phyloP scores from a whole-genome alignment of 1,139 yeast species.

The Debaryomycetaceae sp. region DNA sequence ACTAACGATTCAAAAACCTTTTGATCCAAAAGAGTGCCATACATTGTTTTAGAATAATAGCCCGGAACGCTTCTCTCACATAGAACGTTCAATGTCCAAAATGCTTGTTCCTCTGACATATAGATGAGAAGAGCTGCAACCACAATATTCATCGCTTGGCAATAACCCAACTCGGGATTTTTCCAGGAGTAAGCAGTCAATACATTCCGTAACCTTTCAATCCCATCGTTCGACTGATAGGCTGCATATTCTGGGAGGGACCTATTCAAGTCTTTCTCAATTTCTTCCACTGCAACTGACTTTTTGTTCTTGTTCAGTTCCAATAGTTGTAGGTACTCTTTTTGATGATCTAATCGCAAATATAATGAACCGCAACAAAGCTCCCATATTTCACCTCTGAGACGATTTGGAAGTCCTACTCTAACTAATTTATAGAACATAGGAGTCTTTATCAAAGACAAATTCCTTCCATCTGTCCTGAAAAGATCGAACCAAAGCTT shows the following conservation, averaged over 20 bases:
- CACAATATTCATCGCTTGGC: conserved; percentile 99
- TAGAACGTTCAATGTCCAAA: conserved; percentile 82
- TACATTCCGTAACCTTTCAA: conserved; percentile 77
- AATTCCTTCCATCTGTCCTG: conserved; percentile 76
- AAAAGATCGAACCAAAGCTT: conserved; percentile 93
- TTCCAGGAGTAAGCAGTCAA: conserved; percentile 95
- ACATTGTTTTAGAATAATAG: conserved; percentile 95
- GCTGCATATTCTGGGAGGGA: conserved; percentile 96
- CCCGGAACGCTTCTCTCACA: conserved; percentile 92
- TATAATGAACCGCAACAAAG: conserved; percentile 84
- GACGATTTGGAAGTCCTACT: conserved; percentile 87
- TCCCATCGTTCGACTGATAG: conserved; percentile 83
- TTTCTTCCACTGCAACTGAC: conserved; percentile 90
- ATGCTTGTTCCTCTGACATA: conserved; percentile 97
- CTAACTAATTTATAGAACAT: conserved; percentile 78
- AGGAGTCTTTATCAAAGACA: conserved; percentile 70
- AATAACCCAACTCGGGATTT: conserved; percentile 95
- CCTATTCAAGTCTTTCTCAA: conserved; percentile 91
- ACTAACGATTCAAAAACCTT: conserved; percentile 89
- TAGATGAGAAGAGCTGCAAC: conserved; percentile 89
- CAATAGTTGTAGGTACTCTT: conserved; percentile 57
- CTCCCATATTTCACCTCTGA: conserved; percentile 97
- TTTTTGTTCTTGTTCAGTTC: conserved; percentile 57
- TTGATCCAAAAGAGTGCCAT: conserved; percentile 92
- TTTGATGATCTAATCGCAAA: conserved; percentile 58